phyloP scores from a whole-genome alignment of 306 rosid species.

The Medicago truncatula region MtrunA17r5.0-ANR NC_053049.1:46525001-46525500 shows the following conservation, averaged over 20 bases:
- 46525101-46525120: slow-evolving; percentile 10
- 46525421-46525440: background rate
- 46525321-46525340: background rate
- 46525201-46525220: background rate
- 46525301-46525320: background rate
- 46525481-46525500: no score
- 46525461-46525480: background rate
- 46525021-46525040: slow-evolving; percentile 47
- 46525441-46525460: background rate
- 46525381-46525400: no score
- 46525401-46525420: no score
- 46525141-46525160: background rate
- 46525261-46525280: background rate
- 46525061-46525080: slow-evolving; percentile 58
- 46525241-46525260: background rate
- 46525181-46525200: background rate
- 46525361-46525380: background rate
- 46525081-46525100: slow-evolving; percentile 38
- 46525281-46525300: background rate
- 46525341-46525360: background rate
- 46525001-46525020: background rate
- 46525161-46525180: background rate
- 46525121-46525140: no score
- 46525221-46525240: background rate
- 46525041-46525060: slow-evolving; percentile 63